These are phyloP conservation scores for Tylopilus sp. DNA, from an alignment of 768 basidiomycete genomes.

Conservation along the genomic window DNA sequence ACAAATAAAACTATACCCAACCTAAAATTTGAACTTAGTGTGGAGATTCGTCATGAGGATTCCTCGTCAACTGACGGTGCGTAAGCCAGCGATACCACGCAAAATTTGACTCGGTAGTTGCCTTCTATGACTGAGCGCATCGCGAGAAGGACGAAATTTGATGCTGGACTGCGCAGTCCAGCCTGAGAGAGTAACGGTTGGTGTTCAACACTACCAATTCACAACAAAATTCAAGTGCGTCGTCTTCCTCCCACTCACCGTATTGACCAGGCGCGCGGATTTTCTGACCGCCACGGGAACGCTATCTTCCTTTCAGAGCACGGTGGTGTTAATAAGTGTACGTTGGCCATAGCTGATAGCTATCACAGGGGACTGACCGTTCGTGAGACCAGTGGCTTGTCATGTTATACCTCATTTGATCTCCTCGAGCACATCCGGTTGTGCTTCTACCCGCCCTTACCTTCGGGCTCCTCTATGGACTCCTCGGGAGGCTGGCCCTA, in stretches of 20 bases:
- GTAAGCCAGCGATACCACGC: too few relatives aligned
- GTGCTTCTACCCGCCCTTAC: constrained; percentile 68
- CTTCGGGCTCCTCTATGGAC: constrained; percentile 76
- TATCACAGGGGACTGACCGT: constrained; percentile 4
- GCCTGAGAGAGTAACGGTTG: too few relatives aligned
- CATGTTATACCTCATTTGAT: constrained; percentile 74
- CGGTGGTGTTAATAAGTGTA: constrained; percentile 75
- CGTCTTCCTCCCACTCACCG: constrained; percentile 77
- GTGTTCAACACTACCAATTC: constrained; percentile 67
- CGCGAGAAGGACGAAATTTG: too few relatives aligned
- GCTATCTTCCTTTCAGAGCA: constrained; percentile 68
- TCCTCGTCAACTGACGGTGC: too few relatives aligned
- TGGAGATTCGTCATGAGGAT: too few relatives aligned
- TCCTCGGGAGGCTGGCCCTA: constrained; percentile 65
- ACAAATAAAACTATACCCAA: too few relatives aligned
- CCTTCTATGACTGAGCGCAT: too few relatives aligned
- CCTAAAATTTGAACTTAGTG: too few relatives aligned
- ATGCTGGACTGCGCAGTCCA: too few relatives aligned
- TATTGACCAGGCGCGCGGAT: constrained; percentile 69
- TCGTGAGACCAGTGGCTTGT: constrained; percentile 60
- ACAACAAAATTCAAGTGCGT: constrained; percentile 81
- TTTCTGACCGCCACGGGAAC: constrained; percentile 79
- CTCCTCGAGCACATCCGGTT: constrained; percentile 76
- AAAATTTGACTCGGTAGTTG: too few relatives aligned
- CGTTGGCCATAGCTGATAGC: constrained; percentile 27